Evolutionary conservation across 2,329 filamentous ascomycete species (phyloP).

Genomic region (Sporothrix inflata): DNA sequence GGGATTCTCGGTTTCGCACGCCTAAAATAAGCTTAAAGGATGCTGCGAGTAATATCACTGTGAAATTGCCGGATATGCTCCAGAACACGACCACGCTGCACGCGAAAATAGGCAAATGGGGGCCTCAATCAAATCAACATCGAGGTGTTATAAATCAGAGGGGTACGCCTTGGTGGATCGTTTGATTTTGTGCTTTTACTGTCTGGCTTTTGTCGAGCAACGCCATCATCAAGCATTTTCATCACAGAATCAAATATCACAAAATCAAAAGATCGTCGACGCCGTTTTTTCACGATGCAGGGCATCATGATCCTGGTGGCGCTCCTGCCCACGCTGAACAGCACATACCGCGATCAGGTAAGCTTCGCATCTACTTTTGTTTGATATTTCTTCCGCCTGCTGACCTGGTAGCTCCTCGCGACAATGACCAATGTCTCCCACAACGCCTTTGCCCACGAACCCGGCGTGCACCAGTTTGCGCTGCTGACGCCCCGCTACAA

Average conservation of each 20-base stretch:
- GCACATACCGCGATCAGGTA: slow-evolving; percentile 12
- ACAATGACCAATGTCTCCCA: slow-evolving; percentile 22
- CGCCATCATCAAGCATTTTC: neutral
- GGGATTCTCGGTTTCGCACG: slow-evolving; percentile 5
- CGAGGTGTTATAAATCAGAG: slow-evolving; percentile 5
- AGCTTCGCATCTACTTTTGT: neutral
- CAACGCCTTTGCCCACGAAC: slow-evolving; percentile 23
- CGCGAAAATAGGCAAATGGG: slow-evolving; percentile 17
- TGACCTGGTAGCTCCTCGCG: neutral
- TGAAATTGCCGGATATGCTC: neutral
- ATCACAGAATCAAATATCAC: neutral
- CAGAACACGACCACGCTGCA: slow-evolving; percentile 7
- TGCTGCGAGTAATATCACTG: neutral
- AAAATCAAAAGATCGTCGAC: neutral
- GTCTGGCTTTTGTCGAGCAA: neutral
- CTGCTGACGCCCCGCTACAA: slow-evolving; percentile 18
- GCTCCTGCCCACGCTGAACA: slow-evolving; percentile 22
- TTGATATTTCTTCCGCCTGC: neutral
- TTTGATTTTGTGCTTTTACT: neutral
- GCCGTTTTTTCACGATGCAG: neutral
- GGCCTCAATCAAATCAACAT: neutral
- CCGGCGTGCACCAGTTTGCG: slow-evolving; percentile 25
- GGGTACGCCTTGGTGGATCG: neutral
- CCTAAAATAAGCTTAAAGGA: slow-evolving; percentile 9
- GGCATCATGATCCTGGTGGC: slow-evolving; percentile 22